Conservation (phyloP, 805 yeast genomes). For the Ascoidea rubescens region DNA sequence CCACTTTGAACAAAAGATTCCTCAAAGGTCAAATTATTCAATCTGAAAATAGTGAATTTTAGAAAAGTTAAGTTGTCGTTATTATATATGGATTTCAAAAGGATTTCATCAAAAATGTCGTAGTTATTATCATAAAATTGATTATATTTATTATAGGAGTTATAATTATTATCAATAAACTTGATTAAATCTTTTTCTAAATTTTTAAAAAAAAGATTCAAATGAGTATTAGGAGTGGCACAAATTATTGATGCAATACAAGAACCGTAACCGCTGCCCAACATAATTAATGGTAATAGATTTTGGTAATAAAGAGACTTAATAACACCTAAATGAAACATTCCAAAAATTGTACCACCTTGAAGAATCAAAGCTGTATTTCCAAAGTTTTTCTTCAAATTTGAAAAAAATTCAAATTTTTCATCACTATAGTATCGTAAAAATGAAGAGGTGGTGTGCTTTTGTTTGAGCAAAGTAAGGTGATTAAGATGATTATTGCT, state of each 20-base stretch:
- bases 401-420: slow-evolving; percentile 69
- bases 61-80: slow-evolving; percentile 84
- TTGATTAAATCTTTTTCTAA: background rate
- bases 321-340: slow-evolving; percentile 88
- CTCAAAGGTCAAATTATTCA: slow-evolving; percentile 83
- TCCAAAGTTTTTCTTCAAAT: slow-evolving; percentile 77
- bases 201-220: background rate
- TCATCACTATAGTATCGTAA: slow-evolving; percentile 37
- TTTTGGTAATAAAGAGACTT: slow-evolving; percentile 67
- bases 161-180: slow-evolving; percentile 1
- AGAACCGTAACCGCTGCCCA: slow-evolving; percentile 92
- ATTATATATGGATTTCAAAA: slow-evolving; percentile 24
- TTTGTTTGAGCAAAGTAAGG: background rate
- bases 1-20: slow-evolving; percentile 79
- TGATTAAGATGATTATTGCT: slow-evolving; percentile 10
- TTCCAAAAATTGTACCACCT: slow-evolving; percentile 90
- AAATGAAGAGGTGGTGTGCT: slow-evolving; percentile 13
- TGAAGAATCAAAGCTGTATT: slow-evolving; percentile 82
- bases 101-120: background rate
- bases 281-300: slow-evolving; percentile 69
- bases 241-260: slow-evolving; percentile 82
- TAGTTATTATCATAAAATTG: slow-evolving; percentile 1
- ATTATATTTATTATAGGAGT: background rate
- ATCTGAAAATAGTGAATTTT: slow-evolving; percentile 57
- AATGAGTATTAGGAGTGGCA: slow-evolving; percentile 18